Evolutionary conservation across 2,329 filamentous ascomycete species (phyloP), one percentile per base, ranked within the genome.

Genomic region (Paecilomyces dactylethromorphus): DNA sequence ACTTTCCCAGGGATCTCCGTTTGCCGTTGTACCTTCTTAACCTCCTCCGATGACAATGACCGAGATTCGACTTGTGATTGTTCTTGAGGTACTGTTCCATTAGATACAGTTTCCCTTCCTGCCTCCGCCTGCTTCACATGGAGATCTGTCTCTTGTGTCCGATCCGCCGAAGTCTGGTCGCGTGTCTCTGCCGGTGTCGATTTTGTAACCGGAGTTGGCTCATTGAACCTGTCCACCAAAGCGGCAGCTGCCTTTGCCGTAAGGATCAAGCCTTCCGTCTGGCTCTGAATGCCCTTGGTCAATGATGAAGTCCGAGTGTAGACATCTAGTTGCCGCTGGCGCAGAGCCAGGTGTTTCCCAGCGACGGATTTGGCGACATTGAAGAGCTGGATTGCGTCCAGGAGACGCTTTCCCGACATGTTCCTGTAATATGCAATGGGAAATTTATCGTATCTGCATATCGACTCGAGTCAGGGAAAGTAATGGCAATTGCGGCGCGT

Each of bases 351-450:
- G 68, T 88, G 86, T 71, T 85, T 83, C 74, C 74, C 79, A 67
- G 87, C 88, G 61, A 92, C 82, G 33, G 83, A 83, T 60, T 86
- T 84, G 55, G 88, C 87, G 70, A 86, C 89, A 78, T 82, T 85
- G 72, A 88, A 80, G 63, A 92, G 80, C 61, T 87, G 84, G 65
- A 87, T 85, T 66, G 89, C 78, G 77, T 92, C 90, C 70, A 92
- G 69, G 81, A 84, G 76, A 84, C 87, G 76, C 82, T 84, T 81
- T 59, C 81, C 81, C 57, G 81, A 78, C 82, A 84, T 84, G 26
- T 3, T 52, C 50, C 22, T 29, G 21, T 24, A 52, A 12, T 13
- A 15, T 7, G n/a, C 26, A 32, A 32, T 33, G n/a, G 57, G 54
- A 54, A 53, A n/a, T 49, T 61, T 58, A 60, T 53, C 54, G 54